These are phyloP conservation scores for Microstegium vimineum DNA, from an alignment of 176 grass and related monocot species.

Conservation along the genomic window DNA sequence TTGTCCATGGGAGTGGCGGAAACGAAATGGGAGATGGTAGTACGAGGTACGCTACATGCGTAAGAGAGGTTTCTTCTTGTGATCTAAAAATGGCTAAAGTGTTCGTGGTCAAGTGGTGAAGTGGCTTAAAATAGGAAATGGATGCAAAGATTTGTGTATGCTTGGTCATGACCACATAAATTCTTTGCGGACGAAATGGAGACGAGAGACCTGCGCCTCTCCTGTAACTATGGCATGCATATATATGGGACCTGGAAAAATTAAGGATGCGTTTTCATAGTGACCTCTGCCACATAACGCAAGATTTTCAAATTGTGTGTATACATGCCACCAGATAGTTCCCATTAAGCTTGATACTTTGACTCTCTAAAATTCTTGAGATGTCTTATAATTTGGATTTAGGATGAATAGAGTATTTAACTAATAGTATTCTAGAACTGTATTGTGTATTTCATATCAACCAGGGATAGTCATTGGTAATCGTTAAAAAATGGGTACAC, in stretches of 20 bases:
- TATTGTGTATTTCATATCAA: too few relatives aligned
- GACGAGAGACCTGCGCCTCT: not conserved
- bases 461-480: too few relatives aligned
- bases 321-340: too few relatives aligned
- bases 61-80: not conserved
- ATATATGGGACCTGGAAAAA: not conserved
- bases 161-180: not conserved
- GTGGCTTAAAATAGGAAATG: constrained; percentile 16
- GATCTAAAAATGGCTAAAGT: constrained; percentile 21
- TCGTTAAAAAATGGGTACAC: not conserved
- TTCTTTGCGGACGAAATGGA: constrained; percentile 14
- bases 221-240: not conserved
- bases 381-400: too few relatives aligned
- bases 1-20: constrained; percentile 16
- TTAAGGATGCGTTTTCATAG: too few relatives aligned
- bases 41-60: constrained; percentile 1
- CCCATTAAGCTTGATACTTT: too few relatives aligned
- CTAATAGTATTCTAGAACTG: too few relatives aligned
- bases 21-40: not conserved
- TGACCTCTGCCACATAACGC: too few relatives aligned
- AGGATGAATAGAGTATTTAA: too few relatives aligned
- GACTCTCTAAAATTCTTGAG: too few relatives aligned
- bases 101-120: constrained; percentile 15
- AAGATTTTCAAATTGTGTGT: too few relatives aligned
- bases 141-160: constrained; percentile 7